These are phyloP conservation scores for Fonsecaea pugnacius DNA, from an alignment of 2,329 filamentous ascomycete genomes.

Conservation along the genomic window DNA sequence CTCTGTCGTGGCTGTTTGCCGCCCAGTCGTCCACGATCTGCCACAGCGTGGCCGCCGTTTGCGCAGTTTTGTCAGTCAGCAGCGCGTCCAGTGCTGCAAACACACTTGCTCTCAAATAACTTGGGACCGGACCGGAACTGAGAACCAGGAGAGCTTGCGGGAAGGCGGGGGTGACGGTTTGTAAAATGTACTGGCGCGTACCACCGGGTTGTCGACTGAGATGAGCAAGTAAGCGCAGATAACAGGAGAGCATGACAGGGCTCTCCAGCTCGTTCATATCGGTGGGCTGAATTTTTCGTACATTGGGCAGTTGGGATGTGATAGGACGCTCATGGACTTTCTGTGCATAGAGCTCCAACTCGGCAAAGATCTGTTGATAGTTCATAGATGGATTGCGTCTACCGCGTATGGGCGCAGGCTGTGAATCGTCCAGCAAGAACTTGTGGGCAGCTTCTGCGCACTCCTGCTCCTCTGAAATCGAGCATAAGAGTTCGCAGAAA, in stretches of 20 bases:
- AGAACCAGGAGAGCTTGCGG: constrained; percentile 77
- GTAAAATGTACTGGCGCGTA: constrained; percentile 75
- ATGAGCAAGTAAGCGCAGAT: constrained; percentile 84
- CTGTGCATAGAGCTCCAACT: constrained; percentile 80
- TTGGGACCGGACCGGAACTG: constrained; percentile 74
- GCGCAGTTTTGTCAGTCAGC: constrained; percentile 71
- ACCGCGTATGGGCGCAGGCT: constrained; percentile 70
- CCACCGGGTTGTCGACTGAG: constrained; percentile 73
- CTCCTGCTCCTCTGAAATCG: constrained; percentile 79
- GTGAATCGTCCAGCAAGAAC: constrained; percentile 79
- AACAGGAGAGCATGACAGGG: constrained; percentile 94
- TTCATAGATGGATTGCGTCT: constrained; percentile 82
- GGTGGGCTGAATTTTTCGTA: constrained; percentile 65
- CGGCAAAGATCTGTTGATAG: constrained; percentile 90
- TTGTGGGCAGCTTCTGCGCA: constrained; percentile 84
- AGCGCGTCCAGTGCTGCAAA: constrained; percentile 79
- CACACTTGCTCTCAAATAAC: constrained; percentile 78
- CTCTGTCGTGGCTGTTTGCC: constrained; percentile 31
- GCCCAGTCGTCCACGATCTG: constrained; percentile 39
- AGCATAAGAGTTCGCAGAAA: constrained; percentile 94
- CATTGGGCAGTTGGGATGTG: constrained; percentile 60
- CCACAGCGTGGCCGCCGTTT: constrained; percentile 70
- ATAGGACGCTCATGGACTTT: constrained; percentile 75
- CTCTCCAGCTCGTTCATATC: constrained; percentile 88
- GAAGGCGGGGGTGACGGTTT: constrained; percentile 69